A percentile compares a stretch with the other conserved stretches of the same genome.
Conservation (phyloP, 352 stramenopile genomes). For the Phytophthora foliorum region DNA sequence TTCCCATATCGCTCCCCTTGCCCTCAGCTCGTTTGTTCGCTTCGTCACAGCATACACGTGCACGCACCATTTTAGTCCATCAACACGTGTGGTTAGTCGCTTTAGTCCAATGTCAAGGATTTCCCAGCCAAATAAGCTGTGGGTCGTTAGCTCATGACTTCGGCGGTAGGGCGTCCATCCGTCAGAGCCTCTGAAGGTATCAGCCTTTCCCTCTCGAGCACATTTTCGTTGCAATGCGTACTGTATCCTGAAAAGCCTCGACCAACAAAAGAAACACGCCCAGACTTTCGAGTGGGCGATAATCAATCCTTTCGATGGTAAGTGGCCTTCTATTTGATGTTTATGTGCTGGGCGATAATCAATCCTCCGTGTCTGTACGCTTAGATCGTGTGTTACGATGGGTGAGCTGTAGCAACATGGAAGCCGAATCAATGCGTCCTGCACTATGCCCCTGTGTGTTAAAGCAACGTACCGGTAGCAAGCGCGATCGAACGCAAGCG, state of each 20-base stretch:
- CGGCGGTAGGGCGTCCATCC: too few species aligned
- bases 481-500: conserved; percentile 21
- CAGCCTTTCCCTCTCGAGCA: too few species aligned
- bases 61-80: background rate
- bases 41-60: background rate
- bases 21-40: background rate
- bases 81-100: too few species aligned
- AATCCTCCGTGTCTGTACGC: conserved; percentile 1
- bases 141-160: too few species aligned
- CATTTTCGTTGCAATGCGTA: background rate
- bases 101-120: too few species aligned
- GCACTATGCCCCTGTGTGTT: background rate
- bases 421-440: background rate
- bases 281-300: conserved; percentile 2
- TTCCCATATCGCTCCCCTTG: conserved; percentile 7
- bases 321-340: too few species aligned
- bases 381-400: conserved; percentile 21
- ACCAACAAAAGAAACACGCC: conserved; percentile 25
- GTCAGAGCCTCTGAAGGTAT: too few species aligned
- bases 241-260: background rate
- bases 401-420: conserved; percentile 4
- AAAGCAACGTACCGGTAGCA: conserved; percentile 24
- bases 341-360: too few species aligned
- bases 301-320: background rate
- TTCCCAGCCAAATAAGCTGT: too few species aligned